A percentile compares a stretch with the other conserved stretches of the same genome.
phyloP scores from a whole-genome alignment of 73 alveolate genomes.

The Symbiodinium pilosum region DNA sequence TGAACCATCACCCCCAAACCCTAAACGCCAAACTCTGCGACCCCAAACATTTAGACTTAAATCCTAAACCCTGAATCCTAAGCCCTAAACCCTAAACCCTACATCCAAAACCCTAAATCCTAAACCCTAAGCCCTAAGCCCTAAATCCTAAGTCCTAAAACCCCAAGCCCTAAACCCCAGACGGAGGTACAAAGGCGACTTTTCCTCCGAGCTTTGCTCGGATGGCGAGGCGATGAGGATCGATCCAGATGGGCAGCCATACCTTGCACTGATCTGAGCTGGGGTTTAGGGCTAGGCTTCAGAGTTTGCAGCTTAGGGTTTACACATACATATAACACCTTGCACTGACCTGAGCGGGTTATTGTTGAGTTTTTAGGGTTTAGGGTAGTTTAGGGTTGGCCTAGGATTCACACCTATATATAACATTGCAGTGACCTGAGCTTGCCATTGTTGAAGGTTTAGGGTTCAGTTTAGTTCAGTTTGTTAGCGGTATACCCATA shows the following conservation, averaged over 20 bases:
- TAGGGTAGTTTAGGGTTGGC: background rate
- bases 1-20: no score
- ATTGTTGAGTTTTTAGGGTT: background rate
- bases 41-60: no score
- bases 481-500: no score
- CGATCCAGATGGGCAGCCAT: conserved; percentile 66
- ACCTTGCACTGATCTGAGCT: background rate
- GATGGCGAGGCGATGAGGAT: conserved; percentile 91
- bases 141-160: background rate
- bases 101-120: background rate
- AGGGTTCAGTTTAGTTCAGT: no score
- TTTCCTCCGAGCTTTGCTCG: conserved; percentile 61
- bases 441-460: no score
- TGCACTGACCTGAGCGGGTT: background rate
- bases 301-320: background rate
- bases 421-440: no score
- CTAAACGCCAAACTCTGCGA: background rate
- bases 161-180: background rate
- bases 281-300: background rate
- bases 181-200: conserved; percentile 72
- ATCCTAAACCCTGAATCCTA: no score
- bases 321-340: no score
- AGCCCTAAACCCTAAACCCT: background rate
- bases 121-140: background rate
- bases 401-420: no score